Evolutionary conservation across 176 grass and related monocot genomes (phyloP).

Genomic region (Hsuehochloa calcarea): DNA sequence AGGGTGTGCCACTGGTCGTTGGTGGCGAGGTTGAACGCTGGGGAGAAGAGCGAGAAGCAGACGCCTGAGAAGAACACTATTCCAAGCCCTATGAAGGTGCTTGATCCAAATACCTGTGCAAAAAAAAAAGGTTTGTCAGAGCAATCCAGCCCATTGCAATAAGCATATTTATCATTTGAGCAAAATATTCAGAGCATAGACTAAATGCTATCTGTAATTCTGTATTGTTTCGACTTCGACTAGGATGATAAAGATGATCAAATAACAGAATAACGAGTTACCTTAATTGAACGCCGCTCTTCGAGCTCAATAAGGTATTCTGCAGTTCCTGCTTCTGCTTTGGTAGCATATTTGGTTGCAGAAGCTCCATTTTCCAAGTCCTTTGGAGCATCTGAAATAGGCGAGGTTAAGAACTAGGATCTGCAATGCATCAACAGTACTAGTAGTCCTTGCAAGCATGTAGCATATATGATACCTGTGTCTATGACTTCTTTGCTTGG

Average conservation of each 20-base stretch:
- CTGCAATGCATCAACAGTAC: background rate
- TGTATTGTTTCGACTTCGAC: background rate
- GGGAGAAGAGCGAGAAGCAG: conserved; percentile 96
- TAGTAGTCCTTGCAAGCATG: background rate
- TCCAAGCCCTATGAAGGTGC: conserved; percentile 62
- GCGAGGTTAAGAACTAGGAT: conserved; percentile 16
- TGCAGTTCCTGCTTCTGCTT: conserved; percentile 81
- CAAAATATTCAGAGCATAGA: background rate
- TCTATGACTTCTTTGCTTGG: conserved; percentile 2
- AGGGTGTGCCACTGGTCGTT: conserved; percentile 92
- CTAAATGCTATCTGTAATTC: conserved; percentile 1
- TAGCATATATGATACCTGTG: conserved; percentile 30
- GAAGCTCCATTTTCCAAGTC: conserved; percentile 64
- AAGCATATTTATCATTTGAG: background rate
- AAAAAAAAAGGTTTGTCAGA: background rate
- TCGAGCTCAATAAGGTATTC: conserved; percentile 81
- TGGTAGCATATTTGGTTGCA: conserved; percentile 30
- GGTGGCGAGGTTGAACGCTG: conserved; percentile 89
- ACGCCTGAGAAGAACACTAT: conserved; percentile 88
- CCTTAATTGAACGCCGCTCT: conserved; percentile 89
- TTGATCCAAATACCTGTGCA: conserved; percentile 55
- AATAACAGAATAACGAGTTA: background rate
- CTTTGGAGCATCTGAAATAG: conserved; percentile 38
- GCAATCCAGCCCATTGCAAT: background rate
- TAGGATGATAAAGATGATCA: background rate